Conservation (phyloP, 2,329 filamentous ascomycete species). For the Fusarium poae region DNA sequence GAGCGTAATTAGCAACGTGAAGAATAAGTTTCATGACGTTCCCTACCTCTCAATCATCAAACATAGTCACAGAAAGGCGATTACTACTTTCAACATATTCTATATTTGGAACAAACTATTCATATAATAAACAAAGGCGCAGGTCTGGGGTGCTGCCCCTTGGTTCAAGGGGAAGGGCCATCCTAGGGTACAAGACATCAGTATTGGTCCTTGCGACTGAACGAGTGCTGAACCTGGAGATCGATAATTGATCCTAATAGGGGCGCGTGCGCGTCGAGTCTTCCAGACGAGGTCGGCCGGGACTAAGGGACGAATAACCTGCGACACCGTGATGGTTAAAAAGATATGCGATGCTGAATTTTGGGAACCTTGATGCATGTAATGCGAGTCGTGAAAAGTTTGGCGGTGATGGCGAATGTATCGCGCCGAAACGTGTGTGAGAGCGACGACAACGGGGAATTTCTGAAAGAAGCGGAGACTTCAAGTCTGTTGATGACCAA, state of each 20-base stretch:
- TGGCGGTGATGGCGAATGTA: conserved; percentile 5
- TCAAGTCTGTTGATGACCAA: conserved; percentile 49
- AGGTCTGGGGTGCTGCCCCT: conserved; percentile 42
- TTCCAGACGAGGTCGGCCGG: conserved; percentile 33
- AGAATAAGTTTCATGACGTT: background rate
- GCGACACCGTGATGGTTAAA: conserved; percentile 49
- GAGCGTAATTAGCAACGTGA: conserved; percentile 22
- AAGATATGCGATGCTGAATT: conserved; percentile 31
- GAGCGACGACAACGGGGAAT: conserved; percentile 19
- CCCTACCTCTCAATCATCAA: conserved; percentile 7
- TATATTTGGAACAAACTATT: conserved; percentile 43
- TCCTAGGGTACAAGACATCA: conserved; percentile 52
- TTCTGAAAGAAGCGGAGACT: conserved; percentile 43
- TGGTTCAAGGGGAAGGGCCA: conserved; percentile 40
- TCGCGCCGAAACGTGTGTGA: conserved; percentile 20
- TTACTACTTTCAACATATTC: conserved; percentile 32
- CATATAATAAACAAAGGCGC: conserved; percentile 30
- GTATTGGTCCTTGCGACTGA: conserved; percentile 47
- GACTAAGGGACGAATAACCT: conserved; percentile 39
- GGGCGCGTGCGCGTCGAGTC: conserved; percentile 24
- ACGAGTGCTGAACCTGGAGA: conserved; percentile 49
- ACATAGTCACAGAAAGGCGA: conserved; percentile 18
- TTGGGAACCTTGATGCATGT: conserved; percentile 42
- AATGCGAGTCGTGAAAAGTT: conserved; percentile 32
- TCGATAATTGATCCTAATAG: conserved; percentile 35